phyloP scores from a whole-genome alignment of 768 basidiomycete genomes.

The Melanogaster broomeanus region DNA sequence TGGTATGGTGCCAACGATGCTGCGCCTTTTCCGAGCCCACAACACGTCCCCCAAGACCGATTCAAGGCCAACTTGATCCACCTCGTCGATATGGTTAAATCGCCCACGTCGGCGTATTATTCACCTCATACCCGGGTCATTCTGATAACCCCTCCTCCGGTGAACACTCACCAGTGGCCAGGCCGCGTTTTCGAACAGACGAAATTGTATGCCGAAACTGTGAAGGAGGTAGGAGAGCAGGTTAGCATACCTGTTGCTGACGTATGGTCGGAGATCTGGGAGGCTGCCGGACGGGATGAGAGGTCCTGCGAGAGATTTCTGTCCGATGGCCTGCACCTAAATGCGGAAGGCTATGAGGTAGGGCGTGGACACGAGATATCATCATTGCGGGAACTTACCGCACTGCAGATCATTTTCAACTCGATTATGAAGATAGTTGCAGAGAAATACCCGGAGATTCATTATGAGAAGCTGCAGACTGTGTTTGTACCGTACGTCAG shows the following conservation, averaged over 20 bases:
- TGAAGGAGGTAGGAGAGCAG: slow-evolving; percentile 56
- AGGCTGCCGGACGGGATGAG: slow-evolving; percentile 67
- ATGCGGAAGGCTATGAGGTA: slow-evolving; percentile 71
- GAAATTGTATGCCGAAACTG: slow-evolving; percentile 69
- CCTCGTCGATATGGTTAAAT: slow-evolving; percentile 64
- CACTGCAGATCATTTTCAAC: slow-evolving; percentile 64
- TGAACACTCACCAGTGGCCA: slow-evolving; percentile 61
- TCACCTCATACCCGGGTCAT: slow-evolving; percentile 75
- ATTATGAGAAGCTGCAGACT: slow-evolving; percentile 58
- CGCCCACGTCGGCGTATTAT: slow-evolving; percentile 61
- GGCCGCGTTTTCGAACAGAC: slow-evolving; percentile 63
- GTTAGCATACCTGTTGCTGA: slow-evolving; percentile 67
- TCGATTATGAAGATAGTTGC: slow-evolving; percentile 57
- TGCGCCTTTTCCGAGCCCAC: slow-evolving; percentile 58
- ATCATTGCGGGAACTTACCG: not conserved
- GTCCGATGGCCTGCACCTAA: slow-evolving; percentile 82
- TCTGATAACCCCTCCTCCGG: slow-evolving; percentile 84
- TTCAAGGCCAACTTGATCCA: slow-evolving; percentile 65
- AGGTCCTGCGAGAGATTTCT: slow-evolving; percentile 51
- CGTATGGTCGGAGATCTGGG: slow-evolving; percentile 72
- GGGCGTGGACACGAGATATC: not conserved
- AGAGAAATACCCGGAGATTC: slow-evolving; percentile 64
- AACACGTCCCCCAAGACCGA: slow-evolving; percentile 72
- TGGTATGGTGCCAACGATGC: slow-evolving; percentile 96
- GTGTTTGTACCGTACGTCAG: slow-evolving; percentile 62